Percentiles rank a stretch among this genome's conserved stretches.
Conservation (phyloP, 1,284 basidiomycete species). For the Pulveroboletus sp. region DNA sequence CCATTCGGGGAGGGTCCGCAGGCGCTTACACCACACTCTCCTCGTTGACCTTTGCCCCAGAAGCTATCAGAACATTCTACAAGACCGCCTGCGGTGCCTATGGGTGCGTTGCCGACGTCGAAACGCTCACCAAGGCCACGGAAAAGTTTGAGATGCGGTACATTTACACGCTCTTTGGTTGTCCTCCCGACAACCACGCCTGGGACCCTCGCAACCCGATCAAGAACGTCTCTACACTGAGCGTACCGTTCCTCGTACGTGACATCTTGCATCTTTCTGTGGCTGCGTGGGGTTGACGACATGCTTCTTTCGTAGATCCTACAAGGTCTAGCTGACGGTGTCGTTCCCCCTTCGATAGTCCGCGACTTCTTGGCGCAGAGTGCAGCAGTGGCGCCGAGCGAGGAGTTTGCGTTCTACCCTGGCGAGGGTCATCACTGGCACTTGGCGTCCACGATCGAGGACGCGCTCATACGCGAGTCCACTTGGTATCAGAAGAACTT, state of each 20-base stretch:
- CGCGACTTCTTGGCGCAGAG: slow-evolving; percentile 48
- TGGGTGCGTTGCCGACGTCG: slow-evolving; percentile 54
- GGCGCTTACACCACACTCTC: slow-evolving; percentile 61
- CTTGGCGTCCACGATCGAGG: slow-evolving; percentile 44
- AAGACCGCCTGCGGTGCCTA: slow-evolving; percentile 45
- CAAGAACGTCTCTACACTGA: slow-evolving; percentile 11
- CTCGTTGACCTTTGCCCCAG: slow-evolving; percentile 42
- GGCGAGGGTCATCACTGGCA: slow-evolving; percentile 61
- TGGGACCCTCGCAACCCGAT: slow-evolving; percentile 16
- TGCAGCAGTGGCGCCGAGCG: slow-evolving; percentile 5
- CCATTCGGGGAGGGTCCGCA: slow-evolving; percentile 60
- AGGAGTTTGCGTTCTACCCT: slow-evolving; percentile 44
- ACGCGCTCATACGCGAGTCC: slow-evolving; percentile 47
- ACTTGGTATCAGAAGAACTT: slow-evolving; percentile 42
- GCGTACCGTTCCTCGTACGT: slow-evolving; percentile 20
- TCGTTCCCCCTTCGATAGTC: slow-evolving; percentile 60
- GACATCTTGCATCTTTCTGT: neutral
- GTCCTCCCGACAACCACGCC: slow-evolving; percentile 33
- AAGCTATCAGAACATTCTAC: slow-evolving; percentile 17
- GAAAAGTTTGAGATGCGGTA: slow-evolving; percentile 68
- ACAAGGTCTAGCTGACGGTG: slow-evolving; percentile 55
- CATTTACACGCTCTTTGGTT: slow-evolving; percentile 54
- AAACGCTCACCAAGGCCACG: slow-evolving; percentile 47
- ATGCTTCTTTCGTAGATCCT: slow-evolving; percentile 42
- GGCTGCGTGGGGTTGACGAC: neutral